A percentile compares a stretch with the other conserved stretches of the same genome.
Evolutionary conservation across 768 basidiomycete genomes (phyloP).

Genomic region (Panellus pusillus): DNA sequence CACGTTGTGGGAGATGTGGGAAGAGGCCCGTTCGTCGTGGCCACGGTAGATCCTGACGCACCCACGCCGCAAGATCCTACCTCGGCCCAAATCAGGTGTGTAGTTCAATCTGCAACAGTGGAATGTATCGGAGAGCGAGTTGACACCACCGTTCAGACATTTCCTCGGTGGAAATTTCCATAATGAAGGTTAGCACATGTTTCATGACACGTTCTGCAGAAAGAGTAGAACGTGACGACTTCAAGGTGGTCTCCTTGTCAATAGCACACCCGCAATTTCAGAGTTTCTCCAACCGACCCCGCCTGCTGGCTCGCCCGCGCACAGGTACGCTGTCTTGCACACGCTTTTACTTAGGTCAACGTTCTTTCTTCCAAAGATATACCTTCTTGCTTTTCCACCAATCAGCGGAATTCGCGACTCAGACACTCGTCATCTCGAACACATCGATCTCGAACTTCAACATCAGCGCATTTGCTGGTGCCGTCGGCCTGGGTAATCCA

Average conservation of each 20-base stretch:
- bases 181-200: neutral
- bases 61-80: conserved; percentile 49
- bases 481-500: conserved; percentile 43
- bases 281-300: conserved; percentile 43
- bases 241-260: conserved; percentile 28
- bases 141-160: conserved; percentile 25
- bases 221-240: no score
- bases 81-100: conserved; percentile 38
- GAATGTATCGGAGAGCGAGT: no score
- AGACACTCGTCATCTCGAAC: conserved; percentile 38
- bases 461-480: conserved; percentile 41
- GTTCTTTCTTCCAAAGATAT: conserved; percentile 34
- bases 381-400: conserved; percentile 50
- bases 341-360: neutral
- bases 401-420: conserved; percentile 37
- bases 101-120: no score
- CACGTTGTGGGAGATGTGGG: conserved; percentile 25
- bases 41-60: conserved; percentile 49
- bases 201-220: no score
- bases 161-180: conserved; percentile 47
- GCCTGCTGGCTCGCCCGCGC: conserved; percentile 41
- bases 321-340: conserved; percentile 33
- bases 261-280: conserved; percentile 43
- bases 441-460: conserved; percentile 40
- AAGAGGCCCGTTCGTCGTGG: conserved; percentile 46